Conservation (phyloP, 345 rosid genomes). For the Turnera subulata region DNA sequence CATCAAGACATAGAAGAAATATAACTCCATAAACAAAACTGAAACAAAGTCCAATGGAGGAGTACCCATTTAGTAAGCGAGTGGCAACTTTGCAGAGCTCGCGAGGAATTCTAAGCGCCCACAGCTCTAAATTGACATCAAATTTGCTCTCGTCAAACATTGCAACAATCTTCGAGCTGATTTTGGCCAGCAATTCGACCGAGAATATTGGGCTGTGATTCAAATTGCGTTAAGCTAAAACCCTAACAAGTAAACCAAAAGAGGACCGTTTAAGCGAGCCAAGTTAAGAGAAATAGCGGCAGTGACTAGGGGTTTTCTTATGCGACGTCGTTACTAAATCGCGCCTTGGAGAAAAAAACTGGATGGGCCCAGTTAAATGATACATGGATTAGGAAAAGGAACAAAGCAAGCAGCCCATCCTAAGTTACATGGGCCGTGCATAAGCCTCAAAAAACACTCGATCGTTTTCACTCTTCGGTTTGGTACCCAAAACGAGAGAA, state of each 20-base stretch:
- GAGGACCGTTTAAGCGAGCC: not conserved
- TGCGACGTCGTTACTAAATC: too few relatives aligned
- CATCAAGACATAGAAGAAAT: not conserved
- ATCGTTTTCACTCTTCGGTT: too few relatives aligned
- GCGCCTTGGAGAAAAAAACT: too few relatives aligned
- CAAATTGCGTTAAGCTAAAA: not conserved
- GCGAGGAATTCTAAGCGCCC: constrained; percentile 87
- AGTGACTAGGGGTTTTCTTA: not conserved
- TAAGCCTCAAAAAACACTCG: too few relatives aligned
- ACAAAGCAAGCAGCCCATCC: too few relatives aligned
- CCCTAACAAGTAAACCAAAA: not conserved
- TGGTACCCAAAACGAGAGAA: too few relatives aligned
- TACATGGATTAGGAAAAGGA: too few relatives aligned
- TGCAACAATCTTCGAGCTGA: not conserved
- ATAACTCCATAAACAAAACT: not conserved
- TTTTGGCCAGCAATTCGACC: not conserved
- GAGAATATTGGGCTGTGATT: not conserved
- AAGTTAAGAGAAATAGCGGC: not conserved
- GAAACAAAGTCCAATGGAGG: not conserved
- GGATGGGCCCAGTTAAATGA: too few relatives aligned
- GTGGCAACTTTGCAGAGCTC: constrained; percentile 62
- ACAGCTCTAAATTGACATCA: constrained; percentile 55
- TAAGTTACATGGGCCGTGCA: too few relatives aligned
- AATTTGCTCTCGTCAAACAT: constrained; percentile 78
- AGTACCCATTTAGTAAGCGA: constrained; percentile 70